Conservation (phyloP, 768 basidiomycete species). For the Leccinum boreale region DNA sequence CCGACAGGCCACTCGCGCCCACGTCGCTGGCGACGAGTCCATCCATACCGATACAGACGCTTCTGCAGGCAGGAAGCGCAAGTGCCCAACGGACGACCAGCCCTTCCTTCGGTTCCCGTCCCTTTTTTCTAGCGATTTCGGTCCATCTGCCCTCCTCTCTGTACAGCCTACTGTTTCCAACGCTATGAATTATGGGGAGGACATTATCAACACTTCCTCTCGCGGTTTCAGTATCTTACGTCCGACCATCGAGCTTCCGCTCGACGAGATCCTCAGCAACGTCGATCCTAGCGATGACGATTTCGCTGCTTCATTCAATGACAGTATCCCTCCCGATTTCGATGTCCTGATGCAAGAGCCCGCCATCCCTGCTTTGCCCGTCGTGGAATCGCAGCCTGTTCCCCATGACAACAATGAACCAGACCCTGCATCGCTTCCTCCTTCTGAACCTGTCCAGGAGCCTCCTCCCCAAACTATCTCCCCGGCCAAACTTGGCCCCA, state of each 20-base stretch:
- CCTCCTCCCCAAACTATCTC: constrained; percentile 49
- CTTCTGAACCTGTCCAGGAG: constrained; percentile 40
- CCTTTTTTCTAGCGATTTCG: constrained; percentile 67
- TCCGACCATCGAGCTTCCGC: constrained; percentile 81
- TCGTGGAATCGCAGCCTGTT: constrained; percentile 11
- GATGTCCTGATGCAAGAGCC: constrained; percentile 31
- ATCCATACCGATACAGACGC: too few relatives aligned
- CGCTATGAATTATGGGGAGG: constrained; percentile 76
- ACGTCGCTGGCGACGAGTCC: too few relatives aligned
- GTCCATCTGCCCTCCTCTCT: constrained; percentile 71
- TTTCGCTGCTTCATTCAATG: neutral
- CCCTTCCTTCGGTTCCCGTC: constrained; percentile 65
- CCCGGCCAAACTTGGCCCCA: constrained; percentile 55
- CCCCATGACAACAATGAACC: constrained; percentile 6
- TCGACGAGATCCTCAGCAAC: constrained; percentile 69
- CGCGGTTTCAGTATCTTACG: constrained; percentile 61
- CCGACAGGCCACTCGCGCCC: constrained; percentile 33
- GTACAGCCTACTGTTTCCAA: constrained; percentile 65
- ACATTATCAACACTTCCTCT: constrained; percentile 46
- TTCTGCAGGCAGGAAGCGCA: constrained; percentile 26
- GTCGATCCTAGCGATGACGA: constrained; percentile 25
- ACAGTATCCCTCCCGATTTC: constrained; percentile 11
- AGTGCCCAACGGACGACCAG: constrained; percentile 19
- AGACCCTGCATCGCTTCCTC: constrained; percentile 20
- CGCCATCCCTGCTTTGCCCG: constrained; percentile 9